Evolutionary conservation across 140 eudicot species (phyloP).

Genomic region (Oenanthe javanica): DNA sequence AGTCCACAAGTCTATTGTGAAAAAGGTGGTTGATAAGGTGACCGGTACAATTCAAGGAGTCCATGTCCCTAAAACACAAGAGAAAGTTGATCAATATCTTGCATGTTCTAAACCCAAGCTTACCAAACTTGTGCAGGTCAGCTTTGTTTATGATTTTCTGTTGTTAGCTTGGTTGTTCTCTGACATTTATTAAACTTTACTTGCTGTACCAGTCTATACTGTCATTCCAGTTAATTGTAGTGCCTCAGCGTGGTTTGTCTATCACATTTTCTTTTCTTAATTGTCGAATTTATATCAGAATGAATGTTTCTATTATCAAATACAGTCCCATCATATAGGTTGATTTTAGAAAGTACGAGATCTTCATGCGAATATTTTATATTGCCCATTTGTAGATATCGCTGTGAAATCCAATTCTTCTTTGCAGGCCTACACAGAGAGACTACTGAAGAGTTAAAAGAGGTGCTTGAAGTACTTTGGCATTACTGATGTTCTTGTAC

Average conservation of each 20-base stretch:
- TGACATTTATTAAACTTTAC: neutral
- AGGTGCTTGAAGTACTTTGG: neutral
- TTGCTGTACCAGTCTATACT: neutral
- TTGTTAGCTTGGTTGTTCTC: neutral
- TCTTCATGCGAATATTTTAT: neutral
- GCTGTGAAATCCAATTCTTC: neutral
- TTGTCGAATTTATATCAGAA: neutral
- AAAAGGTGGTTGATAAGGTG: slow-evolving; percentile 86
- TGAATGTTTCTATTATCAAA: neutral
- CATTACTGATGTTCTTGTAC: neutral
- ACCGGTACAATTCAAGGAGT: slow-evolving; percentile 52
- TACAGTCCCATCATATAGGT: no score
- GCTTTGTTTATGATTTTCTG: slow-evolving; percentile 1
- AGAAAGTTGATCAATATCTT: slow-evolving; percentile 73
- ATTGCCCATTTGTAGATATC: neutral
- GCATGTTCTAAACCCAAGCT: slow-evolving; percentile 63
- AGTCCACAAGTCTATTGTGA: slow-evolving; percentile 76
- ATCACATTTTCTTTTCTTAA: neutral
- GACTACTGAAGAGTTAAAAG: slow-evolving; percentile 10
- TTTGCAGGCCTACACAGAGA: slow-evolving; percentile 12
- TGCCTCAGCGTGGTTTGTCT: neutral
- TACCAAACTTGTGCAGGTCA: slow-evolving; percentile 84
- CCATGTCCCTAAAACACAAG: slow-evolving; percentile 77
- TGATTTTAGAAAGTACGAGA: neutral
- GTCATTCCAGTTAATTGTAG: neutral